Conservation (phyloP, 176 grass and related monocot genomes). For the Melocanna baccifera region DNA sequence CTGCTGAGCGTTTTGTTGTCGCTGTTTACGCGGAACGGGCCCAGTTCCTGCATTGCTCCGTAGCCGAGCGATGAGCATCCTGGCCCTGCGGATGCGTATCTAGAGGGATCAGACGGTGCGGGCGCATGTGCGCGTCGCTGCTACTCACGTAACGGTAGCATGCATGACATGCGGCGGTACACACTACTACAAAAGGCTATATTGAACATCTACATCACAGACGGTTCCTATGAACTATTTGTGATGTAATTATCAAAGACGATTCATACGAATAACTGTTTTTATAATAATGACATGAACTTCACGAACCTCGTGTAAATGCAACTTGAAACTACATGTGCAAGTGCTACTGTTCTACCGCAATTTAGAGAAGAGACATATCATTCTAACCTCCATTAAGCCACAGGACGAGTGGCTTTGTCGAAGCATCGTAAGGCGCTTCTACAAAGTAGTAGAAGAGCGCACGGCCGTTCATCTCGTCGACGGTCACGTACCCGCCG, state of each 20-base stretch:
- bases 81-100: constrained; percentile 14
- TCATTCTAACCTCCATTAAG: constrained; percentile 47
- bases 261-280: background rate
- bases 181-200: no score
- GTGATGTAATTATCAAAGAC: no score
- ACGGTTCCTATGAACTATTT: no score
- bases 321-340: no score
- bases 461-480: constrained; percentile 21
- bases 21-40: constrained; percentile 37
- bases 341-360: background rate
- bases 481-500: constrained; percentile 43
- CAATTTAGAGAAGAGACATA: background rate
- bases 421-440: background rate
- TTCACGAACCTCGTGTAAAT: no score
- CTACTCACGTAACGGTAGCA: background rate
- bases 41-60: constrained; percentile 43
- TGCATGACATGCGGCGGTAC: background rate
- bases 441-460: constrained; percentile 62
- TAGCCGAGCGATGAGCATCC: constrained; percentile 49
- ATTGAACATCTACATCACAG: no score
- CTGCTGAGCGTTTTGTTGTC: constrained; percentile 32
- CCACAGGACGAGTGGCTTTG: constrained; percentile 45
- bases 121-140: background rate
- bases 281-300: no score
- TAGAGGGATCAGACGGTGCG: background rate